Evolutionary conservation across 805 yeast species (phyloP), one percentile per base, ranked within the genome.

Genomic region (Teunomyces lycoperdinae): DNA sequence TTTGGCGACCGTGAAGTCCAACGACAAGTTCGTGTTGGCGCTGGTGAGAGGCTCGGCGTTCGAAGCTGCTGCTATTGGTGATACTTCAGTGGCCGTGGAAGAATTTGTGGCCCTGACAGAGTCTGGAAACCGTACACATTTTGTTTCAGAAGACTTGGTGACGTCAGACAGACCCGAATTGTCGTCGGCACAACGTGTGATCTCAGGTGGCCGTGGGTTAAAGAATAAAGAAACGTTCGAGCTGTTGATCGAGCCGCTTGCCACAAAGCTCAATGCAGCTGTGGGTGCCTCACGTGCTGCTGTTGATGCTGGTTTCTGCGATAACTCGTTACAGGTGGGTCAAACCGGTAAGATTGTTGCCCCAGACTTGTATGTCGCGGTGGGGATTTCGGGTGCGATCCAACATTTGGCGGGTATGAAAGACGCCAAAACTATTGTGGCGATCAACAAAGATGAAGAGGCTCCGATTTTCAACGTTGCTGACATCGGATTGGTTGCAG

Each of bases 361-460:
- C 6, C 99, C 99, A 35, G 96, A 91, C 36, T 77, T 91, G 53
- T 94, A 94, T 66, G 70, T 94, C 41, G 98, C 97, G 2, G 83
- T 91, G 36, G 99, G 99, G 54, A 81, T 94, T 49, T 87, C 96
- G 16, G 99, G 99, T 52, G 99, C 99, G 29, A 92, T 92, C 61
- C 99, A 92, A 73, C 99, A 92, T 71, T 74, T 94, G 61, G 99
- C 99, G 1, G 99, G 99, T 55, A 92, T 92, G 97, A 92, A 91
- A 70, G 97, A 92, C 64, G 80, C 97, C 38, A 92, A 90, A 73
- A 82, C 84, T 31, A 89, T 92, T 66, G 97, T 90, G 29, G 96
- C 97, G 34, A 88, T 92, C 51, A 92, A 92, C 71, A 92, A 89
- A 70, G 97, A 91, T 67, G 88, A 87, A 47, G 97, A 92, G 51